Conservation (phyloP, 2,329 filamentous ascomycete species). For the Aspergillus hiratsukae region DNA sequence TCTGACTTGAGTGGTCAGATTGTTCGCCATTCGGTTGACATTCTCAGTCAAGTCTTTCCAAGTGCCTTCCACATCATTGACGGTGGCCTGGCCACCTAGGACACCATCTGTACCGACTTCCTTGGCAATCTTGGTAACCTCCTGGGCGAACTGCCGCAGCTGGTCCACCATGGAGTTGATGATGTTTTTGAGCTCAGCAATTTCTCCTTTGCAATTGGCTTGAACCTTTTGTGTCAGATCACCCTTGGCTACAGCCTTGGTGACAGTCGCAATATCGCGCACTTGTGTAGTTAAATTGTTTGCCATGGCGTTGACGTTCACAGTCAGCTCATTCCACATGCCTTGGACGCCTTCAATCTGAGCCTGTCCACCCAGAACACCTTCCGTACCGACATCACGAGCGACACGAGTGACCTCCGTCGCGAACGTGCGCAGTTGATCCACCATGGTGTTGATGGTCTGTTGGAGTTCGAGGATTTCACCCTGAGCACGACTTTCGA, state of each 20-base stretch:
- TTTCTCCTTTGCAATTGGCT: slow-evolving; percentile 87
- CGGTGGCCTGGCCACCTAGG: slow-evolving; percentile 88
- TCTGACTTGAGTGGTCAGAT: slow-evolving; percentile 93
- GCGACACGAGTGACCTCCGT: slow-evolving; percentile 80
- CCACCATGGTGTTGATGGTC: slow-evolving; percentile 87
- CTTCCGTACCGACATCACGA: slow-evolving; percentile 78
- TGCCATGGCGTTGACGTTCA: slow-evolving; percentile 85
- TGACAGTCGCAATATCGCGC: slow-evolving; percentile 83
- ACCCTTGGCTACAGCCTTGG: slow-evolving; percentile 68
- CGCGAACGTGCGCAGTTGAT: slow-evolving; percentile 76
- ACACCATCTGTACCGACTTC: slow-evolving; percentile 96
- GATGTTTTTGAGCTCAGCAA: slow-evolving; percentile 89
- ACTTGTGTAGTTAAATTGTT: slow-evolving; percentile 85
- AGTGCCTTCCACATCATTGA: slow-evolving; percentile 94
- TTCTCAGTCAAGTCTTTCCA: slow-evolving; percentile 95
- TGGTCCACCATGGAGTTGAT: slow-evolving; percentile 99
- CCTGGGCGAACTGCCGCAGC: slow-evolving; percentile 90
- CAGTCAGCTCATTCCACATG: slow-evolving; percentile 84
- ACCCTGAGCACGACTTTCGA: slow-evolving; percentile 72
- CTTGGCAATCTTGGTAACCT: slow-evolving; percentile 92
- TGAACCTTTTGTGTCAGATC: slow-evolving; percentile 97
- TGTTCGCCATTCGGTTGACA: slow-evolving; percentile 98
- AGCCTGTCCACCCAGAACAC: slow-evolving; percentile 75
- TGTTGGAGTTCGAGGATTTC: slow-evolving; percentile 80
- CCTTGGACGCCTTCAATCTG: slow-evolving; percentile 79